These are phyloP conservation scores for Saccharum hybrid DNA, from an alignment of 202 grass and related monocot species.

Conservation along the genomic window DNA sequence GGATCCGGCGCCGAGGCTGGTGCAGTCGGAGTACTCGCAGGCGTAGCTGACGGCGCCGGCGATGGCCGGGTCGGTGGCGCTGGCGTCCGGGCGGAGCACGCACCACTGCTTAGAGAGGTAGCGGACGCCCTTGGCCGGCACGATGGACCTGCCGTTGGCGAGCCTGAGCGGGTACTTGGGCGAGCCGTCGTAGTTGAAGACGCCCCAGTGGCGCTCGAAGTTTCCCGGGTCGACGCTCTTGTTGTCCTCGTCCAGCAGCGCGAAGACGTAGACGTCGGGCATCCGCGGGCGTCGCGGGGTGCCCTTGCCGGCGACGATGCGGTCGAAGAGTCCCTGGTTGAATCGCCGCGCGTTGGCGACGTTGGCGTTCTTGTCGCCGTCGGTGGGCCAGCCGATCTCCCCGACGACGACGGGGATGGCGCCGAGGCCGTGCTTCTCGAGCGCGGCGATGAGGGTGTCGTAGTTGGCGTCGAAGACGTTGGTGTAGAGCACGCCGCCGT, in stretches of 20 bases:
- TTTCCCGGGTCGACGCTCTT: constrained; percentile 88
- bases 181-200: constrained; percentile 94
- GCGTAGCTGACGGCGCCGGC: constrained; percentile 53
- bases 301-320: constrained; percentile 65
- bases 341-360: constrained; percentile 48
- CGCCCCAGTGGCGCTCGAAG: constrained; percentile 97
- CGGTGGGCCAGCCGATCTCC: constrained; percentile 99
- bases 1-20: constrained; percentile 77
- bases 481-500: constrained; percentile 74
- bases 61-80: constrained; percentile 46
- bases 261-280: constrained; percentile 93
- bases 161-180: constrained; percentile 70
- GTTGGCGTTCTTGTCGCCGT: constrained; percentile 79
- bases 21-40: constrained; percentile 84
- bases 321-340: constrained; percentile 93
- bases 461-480: constrained; percentile 98
- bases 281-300: constrained; percentile 63
- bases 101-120: constrained; percentile 87
- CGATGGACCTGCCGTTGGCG: constrained; percentile 43
- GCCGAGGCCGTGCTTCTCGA: constrained; percentile 81
- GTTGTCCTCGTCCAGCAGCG: constrained; percentile 82
- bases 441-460: constrained; percentile 87
- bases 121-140: constrained; percentile 68
- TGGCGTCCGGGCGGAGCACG: constrained; percentile 61
- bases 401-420: constrained; percentile 76